Evolutionary conservation across 2,329 filamentous ascomycete species (phyloP), one percentile per base, ranked within the genome.

Genomic region (Botryotinia narcissicola): DNA sequence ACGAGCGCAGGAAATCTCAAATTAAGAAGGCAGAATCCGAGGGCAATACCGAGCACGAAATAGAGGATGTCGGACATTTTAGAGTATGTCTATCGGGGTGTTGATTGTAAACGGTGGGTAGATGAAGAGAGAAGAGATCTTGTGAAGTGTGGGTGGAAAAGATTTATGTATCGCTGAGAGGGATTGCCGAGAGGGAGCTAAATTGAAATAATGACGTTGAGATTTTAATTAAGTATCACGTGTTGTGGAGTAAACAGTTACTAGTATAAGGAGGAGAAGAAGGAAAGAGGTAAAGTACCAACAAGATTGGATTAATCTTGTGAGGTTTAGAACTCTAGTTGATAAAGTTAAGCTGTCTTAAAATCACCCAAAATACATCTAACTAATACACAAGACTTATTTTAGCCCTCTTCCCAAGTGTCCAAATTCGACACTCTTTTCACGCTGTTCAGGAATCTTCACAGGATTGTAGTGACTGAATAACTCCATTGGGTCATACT

Each of bases 51-150:
- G 48, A 51, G 48, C 22, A n/a, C 25, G 10, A 14, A 51, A n/a
- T 25, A n/a, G 48, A 51, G 25, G 2, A 51, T 2, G 2, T 1
- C n/a, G 48, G n/a, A 3, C 10, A 51, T n/a, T n/a, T n/a, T n/a
- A 4, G 10, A 12, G 48, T 0, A 51, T 51, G 4, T 14, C 10
- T 10, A n/a, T n/a, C 0, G n/a, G 12, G 2, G 25, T 4, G 48
- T 4, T n/a, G 25, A 51, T 51, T 51, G 3, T 29, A 4, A n/a
- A 1, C n/a, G 2, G n/a, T 16, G 51, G 6, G 12, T 29, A 6
- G n/a, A 54, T 54, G 25, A 54, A 18, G n/a, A 54, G 12, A 4
- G 14, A 54, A 6, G 51, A 3, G 7, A 29, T 16, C 3, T 29
- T 18, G 7, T 29, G 14, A 18, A 29, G 51, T 29, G 51, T 16